phyloP scores from a whole-genome alignment of 139 green algal species.

The Ettlia oleoabundans region DNA sequence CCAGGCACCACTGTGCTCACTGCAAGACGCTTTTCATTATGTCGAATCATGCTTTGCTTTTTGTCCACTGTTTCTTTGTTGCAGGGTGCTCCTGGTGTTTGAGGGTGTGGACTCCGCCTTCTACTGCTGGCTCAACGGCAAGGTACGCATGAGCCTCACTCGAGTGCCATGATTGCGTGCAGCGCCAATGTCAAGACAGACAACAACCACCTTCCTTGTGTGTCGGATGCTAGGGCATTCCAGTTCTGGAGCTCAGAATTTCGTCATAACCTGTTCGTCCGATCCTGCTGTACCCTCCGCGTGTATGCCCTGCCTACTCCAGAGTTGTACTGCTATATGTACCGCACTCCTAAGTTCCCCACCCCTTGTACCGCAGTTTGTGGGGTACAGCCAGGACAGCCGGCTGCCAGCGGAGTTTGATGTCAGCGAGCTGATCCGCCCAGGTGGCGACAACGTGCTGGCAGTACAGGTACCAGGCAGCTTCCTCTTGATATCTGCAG shows the following conservation, averaged over 20 bases:
- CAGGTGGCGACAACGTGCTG: slow-evolving; percentile 64
- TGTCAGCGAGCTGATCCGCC: slow-evolving; percentile 62
- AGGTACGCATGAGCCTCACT: not conserved
- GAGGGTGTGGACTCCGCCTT: slow-evolving; percentile 89
- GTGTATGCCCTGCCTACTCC: no score
- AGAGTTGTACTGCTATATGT: no score
- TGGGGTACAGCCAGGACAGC: slow-evolving; percentile 94
- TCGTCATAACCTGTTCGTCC: no score
- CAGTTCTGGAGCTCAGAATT: no score
- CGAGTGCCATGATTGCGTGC: not conserved
- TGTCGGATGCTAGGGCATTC: not conserved
- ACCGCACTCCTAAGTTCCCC: not conserved
- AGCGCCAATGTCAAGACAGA: no score
- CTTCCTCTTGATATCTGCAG: not conserved
- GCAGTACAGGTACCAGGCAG: slow-evolving; percentile 66
- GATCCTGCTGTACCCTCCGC: no score
- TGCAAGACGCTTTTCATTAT: no score
- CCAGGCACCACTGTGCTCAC: no score
- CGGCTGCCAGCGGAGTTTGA: slow-evolving; percentile 95
- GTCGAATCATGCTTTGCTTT: no score
- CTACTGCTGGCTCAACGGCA: slow-evolving; percentile 93
- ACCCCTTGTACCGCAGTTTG: slow-evolving; percentile 20
- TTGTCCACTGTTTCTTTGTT: no score
- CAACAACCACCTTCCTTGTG: no score
- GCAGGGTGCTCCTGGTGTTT: slow-evolving; percentile 81